Evolutionary conservation across 140 eudicot genomes (phyloP).

Genomic region (Ambrosia hybrid): DNA sequence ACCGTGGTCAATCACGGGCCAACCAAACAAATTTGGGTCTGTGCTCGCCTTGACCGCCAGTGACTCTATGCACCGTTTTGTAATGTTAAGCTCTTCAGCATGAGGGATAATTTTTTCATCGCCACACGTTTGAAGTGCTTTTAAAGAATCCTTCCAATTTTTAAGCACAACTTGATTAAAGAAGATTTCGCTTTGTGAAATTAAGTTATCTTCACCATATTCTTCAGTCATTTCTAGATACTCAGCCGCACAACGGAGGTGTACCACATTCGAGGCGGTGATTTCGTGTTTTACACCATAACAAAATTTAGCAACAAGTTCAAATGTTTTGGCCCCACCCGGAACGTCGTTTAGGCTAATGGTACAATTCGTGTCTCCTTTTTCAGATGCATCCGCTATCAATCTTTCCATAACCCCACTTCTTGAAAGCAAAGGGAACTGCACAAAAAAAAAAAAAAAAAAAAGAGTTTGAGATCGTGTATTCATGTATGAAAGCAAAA

Average conservation of each 20-base stretch:
- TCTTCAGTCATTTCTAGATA: constrained; percentile 90
- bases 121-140: constrained; percentile 72
- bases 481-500: not conserved
- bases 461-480: not conserved
- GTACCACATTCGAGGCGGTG: constrained; percentile 78
- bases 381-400: constrained; percentile 70
- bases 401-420: constrained; percentile 86
- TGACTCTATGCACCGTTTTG: constrained; percentile 79
- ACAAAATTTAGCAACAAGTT: constrained; percentile 88
- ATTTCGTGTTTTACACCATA: constrained; percentile 95
- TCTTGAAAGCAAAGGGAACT: constrained; percentile 94
- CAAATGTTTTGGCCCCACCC: constrained; percentile 83
- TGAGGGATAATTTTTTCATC: constrained; percentile 43
- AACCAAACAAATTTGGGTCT: constrained; percentile 82
- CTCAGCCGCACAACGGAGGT: constrained; percentile 86
- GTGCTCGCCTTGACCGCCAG: constrained; percentile 76
- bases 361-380: constrained; percentile 49
- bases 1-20: constrained; percentile 89
- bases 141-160: constrained; percentile 84
- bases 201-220: constrained; percentile 85
- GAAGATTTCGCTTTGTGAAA: constrained; percentile 76
- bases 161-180: constrained; percentile 66
- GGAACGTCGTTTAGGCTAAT: constrained; percentile 68
- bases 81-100: constrained; percentile 72
- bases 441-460: constrained; percentile 12